These are phyloP conservation scores for Linnemannia zychae DNA, from an alignment of 192 early-diverging fungal genomes.

Conservation along the genomic window DNA sequence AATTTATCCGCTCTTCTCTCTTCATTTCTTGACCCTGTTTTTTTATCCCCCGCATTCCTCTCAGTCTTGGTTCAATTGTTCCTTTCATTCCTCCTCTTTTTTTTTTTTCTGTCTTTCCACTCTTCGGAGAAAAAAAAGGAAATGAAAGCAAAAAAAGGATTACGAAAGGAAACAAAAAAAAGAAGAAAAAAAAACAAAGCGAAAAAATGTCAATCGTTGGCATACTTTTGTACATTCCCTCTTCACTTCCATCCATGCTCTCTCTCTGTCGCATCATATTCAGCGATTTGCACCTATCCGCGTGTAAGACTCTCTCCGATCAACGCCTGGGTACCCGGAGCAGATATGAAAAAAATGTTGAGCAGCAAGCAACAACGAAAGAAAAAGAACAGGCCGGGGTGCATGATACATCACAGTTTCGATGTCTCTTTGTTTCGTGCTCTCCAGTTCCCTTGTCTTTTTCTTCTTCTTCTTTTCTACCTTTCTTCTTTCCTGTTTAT, in stretches of 20 bases:
- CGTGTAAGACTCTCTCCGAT: not conserved
- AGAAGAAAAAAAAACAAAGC: not conserved
- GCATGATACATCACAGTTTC: constrained; percentile 1
- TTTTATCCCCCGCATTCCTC: constrained; percentile 2
- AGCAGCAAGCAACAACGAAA: not conserved
- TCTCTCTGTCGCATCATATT: too few relatives aligned
- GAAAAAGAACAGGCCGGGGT: not conserved
- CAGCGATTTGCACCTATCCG: not conserved
- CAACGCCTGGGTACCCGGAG: not conserved
- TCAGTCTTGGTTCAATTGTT: not conserved
- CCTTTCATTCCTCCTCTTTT: not conserved
- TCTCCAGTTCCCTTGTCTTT: constrained; percentile 2
- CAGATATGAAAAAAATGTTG: not conserved
- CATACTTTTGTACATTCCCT: not conserved
- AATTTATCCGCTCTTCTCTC: not conserved
- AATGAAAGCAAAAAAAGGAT: not conserved
- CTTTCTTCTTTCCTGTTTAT: not conserved
- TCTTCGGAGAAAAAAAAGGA: not conserved
- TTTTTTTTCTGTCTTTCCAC: not conserved
- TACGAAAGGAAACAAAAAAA: not conserved
- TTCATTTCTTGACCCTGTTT: not conserved
- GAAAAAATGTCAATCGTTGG: too few relatives aligned
- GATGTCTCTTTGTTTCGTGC: not conserved
- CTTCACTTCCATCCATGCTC: not conserved
- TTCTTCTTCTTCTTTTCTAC: not conserved